phyloP scores from a whole-genome alignment of 331 rosid genomes.

The Rhamnella rubrinervis region DNA sequence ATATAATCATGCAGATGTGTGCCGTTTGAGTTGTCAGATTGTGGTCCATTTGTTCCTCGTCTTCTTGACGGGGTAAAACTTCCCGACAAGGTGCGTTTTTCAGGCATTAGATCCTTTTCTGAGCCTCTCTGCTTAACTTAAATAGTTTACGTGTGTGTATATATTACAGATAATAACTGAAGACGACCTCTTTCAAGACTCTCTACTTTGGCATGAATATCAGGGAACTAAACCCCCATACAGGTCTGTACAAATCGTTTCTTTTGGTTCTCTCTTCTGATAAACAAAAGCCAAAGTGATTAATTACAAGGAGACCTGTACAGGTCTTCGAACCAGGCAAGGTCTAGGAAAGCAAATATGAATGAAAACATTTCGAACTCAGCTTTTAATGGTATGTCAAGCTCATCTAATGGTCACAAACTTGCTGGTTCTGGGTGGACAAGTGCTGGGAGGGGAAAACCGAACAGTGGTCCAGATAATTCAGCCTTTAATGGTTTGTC shows the following conservation, averaged over 20 bases:
- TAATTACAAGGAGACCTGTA: not conserved
- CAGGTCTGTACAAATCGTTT: slow-evolving; percentile 14
- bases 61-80: slow-evolving; percentile 21
- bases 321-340: not conserved
- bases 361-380: not conserved
- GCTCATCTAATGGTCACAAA: slow-evolving; percentile 11
- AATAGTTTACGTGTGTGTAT: not conserved
- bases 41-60: slow-evolving; percentile 15
- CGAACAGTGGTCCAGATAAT: not conserved
- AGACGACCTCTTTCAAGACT: slow-evolving; percentile 31
- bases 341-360: not conserved
- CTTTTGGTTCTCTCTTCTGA: not conserved
- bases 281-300: not conserved
- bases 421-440: slow-evolving; percentile 5
- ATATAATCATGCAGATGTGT: slow-evolving; percentile 31
- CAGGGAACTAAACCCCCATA: slow-evolving; percentile 6
- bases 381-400: not conserved
- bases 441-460: slow-evolving; percentile 3
- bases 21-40: slow-evolving; percentile 21
- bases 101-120: not conserved
- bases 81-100: slow-evolving; percentile 34
- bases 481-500: not conserved
- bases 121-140: not conserved
- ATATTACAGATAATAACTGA: slow-evolving; percentile 31
- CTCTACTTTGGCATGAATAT: slow-evolving; percentile 44